Evolutionary conservation across 1,284 basidiomycete species (phyloP), one percentile per base, ranked within the genome.

Genomic region (Neolentinus lepideus): DNA sequence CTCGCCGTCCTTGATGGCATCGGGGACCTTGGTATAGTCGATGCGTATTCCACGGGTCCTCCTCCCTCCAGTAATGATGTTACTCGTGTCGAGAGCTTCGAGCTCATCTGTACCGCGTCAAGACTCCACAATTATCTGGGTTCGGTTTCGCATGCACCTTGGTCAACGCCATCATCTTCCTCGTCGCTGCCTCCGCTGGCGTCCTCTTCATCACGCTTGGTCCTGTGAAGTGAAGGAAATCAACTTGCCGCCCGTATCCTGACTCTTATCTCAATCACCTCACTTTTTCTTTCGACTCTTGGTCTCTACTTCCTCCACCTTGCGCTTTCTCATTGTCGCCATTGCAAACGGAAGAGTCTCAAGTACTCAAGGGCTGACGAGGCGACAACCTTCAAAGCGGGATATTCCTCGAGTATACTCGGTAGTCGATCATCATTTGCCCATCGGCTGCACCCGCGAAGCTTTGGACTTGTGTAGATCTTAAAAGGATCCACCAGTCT

Each of bases 1-100:
- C 8, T 69, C 66, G 19, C 67, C 64, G 21, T 64, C 64, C n/a
- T 58, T 59, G 16, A 59, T 56, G 16, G 61, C 53, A 52, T 63
- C 61, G 1, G 62, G 64, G 24, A 69, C 69, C 51, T 73, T 68
- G 19, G 69, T 71, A 57, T 73, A 71, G 60, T 71, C 69, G 53
- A 71, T 53, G 43, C 67, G 66, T 22, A 69, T 65, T 2, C 69
- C 71, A 24, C 71, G 70, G 54, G 71, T 71, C 53, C 70, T 66
- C 24, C 69, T 63, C 9, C 61, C 60, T 14, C 64, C 63, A 1
- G 59, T 60, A 52, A 70, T 68, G 57, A 67, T 66, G 53, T 70
- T 68, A 14, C 52, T 53, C 21, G 56, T 55, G 43, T 68, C 66
- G 43, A 71, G 54, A 10, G 62, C 65, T 2, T 54, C 59, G 16